phyloP scores from a whole-genome alignment of 345 rosid genomes.

The Aquilaria sinensis region DNA sequence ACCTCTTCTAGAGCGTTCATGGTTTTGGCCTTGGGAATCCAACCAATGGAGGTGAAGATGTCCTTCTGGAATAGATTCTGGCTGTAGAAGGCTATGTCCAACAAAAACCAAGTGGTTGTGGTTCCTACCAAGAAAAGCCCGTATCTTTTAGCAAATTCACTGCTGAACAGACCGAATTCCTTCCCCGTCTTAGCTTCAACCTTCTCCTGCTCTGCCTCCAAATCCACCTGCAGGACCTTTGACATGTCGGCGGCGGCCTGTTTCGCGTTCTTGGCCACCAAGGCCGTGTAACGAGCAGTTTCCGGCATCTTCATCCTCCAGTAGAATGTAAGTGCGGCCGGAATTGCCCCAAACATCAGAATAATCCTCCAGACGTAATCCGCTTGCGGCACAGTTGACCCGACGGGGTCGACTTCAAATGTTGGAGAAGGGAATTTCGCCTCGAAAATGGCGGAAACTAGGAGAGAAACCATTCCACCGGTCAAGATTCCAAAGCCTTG shows the following conservation, averaged over 20 bases:
- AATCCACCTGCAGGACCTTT: slow-evolving; percentile 58
- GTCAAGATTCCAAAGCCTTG: slow-evolving; percentile 73
- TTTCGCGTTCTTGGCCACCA: slow-evolving; percentile 53
- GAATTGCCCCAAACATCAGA: slow-evolving; percentile 66
- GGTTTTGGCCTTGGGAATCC: slow-evolving; percentile 58
- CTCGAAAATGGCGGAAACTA: slow-evolving; percentile 35
- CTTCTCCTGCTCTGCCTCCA: slow-evolving; percentile 45
- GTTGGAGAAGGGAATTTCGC: slow-evolving; percentile 31
- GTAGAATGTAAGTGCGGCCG: slow-evolving; percentile 59
- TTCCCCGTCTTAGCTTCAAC: slow-evolving; percentile 19
- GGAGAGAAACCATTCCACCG: slow-evolving; percentile 48
- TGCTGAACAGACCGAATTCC: slow-evolving; percentile 49
- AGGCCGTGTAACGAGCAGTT: slow-evolving; percentile 76
- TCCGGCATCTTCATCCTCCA: slow-evolving; percentile 81
- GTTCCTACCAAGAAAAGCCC: slow-evolving; percentile 65
- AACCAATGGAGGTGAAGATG: slow-evolving; percentile 59
- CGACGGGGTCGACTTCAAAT: slow-evolving; percentile 23
- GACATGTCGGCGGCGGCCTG: slow-evolving; percentile 69
- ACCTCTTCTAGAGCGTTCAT: slow-evolving; percentile 74
- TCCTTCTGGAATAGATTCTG: slow-evolving; percentile 75
- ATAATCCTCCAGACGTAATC: slow-evolving; percentile 66
- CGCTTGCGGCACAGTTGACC: slow-evolving; percentile 53
- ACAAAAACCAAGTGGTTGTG: slow-evolving; percentile 56
- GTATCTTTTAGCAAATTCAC: slow-evolving; percentile 34
- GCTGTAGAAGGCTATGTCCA: slow-evolving; percentile 73